A percentile compares a stretch with the other conserved stretches of the same genome.
Conservation (phyloP, 2,329 filamentous ascomycete genomes). For the Raffaelea arxii region DNA sequence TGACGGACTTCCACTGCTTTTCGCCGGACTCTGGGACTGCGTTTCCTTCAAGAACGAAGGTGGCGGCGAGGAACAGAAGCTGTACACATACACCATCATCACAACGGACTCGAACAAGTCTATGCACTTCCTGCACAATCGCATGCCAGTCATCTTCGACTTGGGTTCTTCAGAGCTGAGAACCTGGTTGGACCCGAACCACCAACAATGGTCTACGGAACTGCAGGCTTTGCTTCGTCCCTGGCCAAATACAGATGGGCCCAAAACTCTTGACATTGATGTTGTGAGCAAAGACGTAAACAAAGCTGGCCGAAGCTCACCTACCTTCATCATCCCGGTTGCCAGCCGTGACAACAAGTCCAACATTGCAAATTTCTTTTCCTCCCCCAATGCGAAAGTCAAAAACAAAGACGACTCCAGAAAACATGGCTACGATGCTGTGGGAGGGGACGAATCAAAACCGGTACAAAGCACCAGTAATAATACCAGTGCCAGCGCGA, state of each 20-base stretch:
- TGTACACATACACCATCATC: constrained; percentile 88
- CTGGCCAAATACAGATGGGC: neutral
- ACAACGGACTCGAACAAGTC: constrained; percentile 81
- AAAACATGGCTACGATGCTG: too few relatives aligned
- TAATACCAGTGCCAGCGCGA: too few relatives aligned
- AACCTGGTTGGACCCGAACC: constrained; percentile 68
- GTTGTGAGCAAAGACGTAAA: constrained; percentile 83
- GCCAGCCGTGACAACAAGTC: constrained; percentile 80
- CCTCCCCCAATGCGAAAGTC: constrained; percentile 38
- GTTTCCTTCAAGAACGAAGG: constrained; percentile 63
- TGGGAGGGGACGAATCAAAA: too few relatives aligned
- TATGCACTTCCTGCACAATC: constrained; percentile 78
- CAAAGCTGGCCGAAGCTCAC: constrained; percentile 87
- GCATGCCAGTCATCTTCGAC: constrained; percentile 91
- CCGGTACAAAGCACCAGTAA: too few relatives aligned
- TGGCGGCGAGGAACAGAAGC: constrained; percentile 33
- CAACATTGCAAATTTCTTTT: constrained; percentile 92
- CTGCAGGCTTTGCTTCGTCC: constrained; percentile 73
- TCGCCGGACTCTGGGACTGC: constrained; percentile 88
- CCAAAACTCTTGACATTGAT: constrained; percentile 33
- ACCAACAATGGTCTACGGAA: constrained; percentile 64
- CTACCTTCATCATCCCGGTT: constrained; percentile 72
- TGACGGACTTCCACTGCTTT: constrained; percentile 76
- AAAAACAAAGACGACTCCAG: too few relatives aligned
- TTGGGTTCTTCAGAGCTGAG: constrained; percentile 60